Percentiles rank a stretch among this genome's conserved stretches.
These are phyloP conservation scores for Schizothecium vesticola DNA, from an alignment of 495 filamentous ascomycete species.

Conservation along the genomic window DNA sequence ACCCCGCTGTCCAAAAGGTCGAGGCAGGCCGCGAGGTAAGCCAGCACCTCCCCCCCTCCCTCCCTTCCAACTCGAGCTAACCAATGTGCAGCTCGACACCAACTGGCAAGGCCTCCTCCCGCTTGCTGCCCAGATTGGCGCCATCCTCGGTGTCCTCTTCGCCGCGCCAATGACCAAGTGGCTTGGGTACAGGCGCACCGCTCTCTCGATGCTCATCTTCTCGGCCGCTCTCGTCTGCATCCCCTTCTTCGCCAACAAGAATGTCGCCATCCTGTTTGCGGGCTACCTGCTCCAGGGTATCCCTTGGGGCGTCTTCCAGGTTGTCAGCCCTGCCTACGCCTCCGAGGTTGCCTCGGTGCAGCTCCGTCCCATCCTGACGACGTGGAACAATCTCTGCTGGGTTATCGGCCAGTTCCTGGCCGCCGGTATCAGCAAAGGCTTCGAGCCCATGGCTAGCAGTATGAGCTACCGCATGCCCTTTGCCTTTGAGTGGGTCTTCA, in stretches of 20 bases:
- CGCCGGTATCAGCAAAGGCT: constrained; percentile 51
- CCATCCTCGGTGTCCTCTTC: constrained; percentile 54
- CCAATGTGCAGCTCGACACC: constrained; percentile 40
- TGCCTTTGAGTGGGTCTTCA: constrained; percentile 67
- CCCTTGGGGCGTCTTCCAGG: constrained; percentile 62
- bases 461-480: constrained; percentile 59
- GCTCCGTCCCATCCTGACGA: constrained; percentile 58
- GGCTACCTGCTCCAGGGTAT: constrained; percentile 68
- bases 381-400: constrained; percentile 67
- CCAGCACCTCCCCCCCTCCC: neutral
- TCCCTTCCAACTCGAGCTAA: neutral
- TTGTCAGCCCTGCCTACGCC: constrained; percentile 49
- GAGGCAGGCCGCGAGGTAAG: neutral
- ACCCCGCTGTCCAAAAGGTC: neutral
- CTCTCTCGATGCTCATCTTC: constrained; percentile 39
- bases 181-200: constrained; percentile 57
- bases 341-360: constrained; percentile 54
- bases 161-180: constrained; percentile 57
- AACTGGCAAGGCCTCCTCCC: constrained; percentile 37
- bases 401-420: constrained; percentile 61
- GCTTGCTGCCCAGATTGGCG: constrained; percentile 36
- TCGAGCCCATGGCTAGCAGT: constrained; percentile 45
- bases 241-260: constrained; percentile 54
- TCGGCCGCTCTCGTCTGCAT: constrained; percentile 50
- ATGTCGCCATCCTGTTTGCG: constrained; percentile 54